Evolutionary conservation across 2,329 filamentous ascomycete genomes (phyloP), one percentile per base, ranked within the genome.

Genomic region (Botryosphaeria dothidea): DNA sequence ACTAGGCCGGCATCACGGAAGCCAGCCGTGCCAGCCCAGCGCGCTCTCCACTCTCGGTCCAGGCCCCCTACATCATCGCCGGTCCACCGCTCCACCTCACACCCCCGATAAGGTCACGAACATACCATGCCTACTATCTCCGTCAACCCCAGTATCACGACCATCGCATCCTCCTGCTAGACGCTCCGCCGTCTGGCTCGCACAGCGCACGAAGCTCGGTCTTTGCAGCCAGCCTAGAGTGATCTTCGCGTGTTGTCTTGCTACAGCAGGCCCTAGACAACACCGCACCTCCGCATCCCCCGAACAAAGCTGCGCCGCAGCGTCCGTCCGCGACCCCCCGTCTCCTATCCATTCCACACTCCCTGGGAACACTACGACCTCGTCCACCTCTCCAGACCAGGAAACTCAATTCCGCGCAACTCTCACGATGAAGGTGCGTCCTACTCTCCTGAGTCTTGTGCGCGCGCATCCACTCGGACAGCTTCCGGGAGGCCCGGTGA

Each of bases 171-270:
- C 36, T 29, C 36, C 54, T 45, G 54, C 25, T 58, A 58, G 23
- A 58, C 54, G 38, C 17, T 17, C 36, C 36, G 6, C 29, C 11
- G 17, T 45, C 41, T 25, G 69, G 74, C 76, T 74, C 60, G 75
- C 71, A 69, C 75, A 75, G 70, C 74, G 72, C 62, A 71, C 69
- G 72, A 69, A 67, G 68, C 68, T 73, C 71, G 68, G 72, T 79
- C 77, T 77, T 71, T 69, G 77, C 76, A 78, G 73, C 77, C 77
- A 78, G 77, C 76, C 74, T 75, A 70, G 76, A 79, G 74, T 69
- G 70, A 72, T 73, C 69, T 73, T 68, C 76, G 72, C 70, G 51
- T 68, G 74, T 74, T 77, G 74, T 72, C 69, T 70, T 71, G 75
- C 70, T 75, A 67, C 68, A 71, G 71, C 74, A 77, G 71, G 71